Evolutionary conservation across 1,284 basidiomycete genomes (phyloP).

Genomic region (Ustilago tritici): DNA sequence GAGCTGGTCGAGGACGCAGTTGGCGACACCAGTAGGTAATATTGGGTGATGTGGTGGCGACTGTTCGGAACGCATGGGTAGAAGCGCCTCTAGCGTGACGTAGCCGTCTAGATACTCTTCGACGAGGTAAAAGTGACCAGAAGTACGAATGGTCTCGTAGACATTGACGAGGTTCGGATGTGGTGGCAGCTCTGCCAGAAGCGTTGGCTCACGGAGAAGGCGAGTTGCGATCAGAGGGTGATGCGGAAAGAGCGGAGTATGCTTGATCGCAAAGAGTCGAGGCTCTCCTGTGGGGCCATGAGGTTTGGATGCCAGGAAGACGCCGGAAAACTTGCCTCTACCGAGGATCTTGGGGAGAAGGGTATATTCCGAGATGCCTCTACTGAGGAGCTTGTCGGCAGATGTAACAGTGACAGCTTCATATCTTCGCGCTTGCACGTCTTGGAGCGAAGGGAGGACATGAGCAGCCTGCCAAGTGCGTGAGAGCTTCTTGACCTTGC

Average conservation of each 20-base stretch:
- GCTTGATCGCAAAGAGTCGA: conserved; percentile 72
- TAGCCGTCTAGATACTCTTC: conserved; percentile 73
- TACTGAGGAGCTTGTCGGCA: conserved; percentile 63
- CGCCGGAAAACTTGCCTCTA: conserved; percentile 68
- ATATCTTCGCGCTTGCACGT: conserved; percentile 26
- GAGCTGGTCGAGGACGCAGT: conserved; percentile 73
- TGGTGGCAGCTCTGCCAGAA: conserved; percentile 73
- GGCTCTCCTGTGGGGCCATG: conserved; percentile 55
- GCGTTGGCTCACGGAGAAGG: conserved; percentile 73
- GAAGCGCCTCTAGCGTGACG: conserved; percentile 69
- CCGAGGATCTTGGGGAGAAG: conserved; percentile 67
- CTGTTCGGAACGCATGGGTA: conserved; percentile 48
- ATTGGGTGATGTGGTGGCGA: conserved; percentile 50
- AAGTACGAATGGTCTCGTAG: conserved; percentile 73
- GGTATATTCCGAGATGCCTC: conserved; percentile 68
- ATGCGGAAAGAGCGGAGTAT: conserved; percentile 74
- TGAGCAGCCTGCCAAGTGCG: conserved; percentile 32
- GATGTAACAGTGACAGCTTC: conserved; percentile 54
- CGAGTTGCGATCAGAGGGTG: conserved; percentile 74
- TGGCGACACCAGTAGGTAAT: conserved; percentile 65
- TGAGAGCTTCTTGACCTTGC: conserved; percentile 15
- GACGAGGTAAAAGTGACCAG: conserved; percentile 75
- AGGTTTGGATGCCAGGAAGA: conserved; percentile 67
- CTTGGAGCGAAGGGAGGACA: conserved; percentile 42
- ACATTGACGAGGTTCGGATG: conserved; percentile 74